Conservation (phyloP, 2,329 filamentous ascomycete genomes). For the Aureobasidium sp. region DNA sequence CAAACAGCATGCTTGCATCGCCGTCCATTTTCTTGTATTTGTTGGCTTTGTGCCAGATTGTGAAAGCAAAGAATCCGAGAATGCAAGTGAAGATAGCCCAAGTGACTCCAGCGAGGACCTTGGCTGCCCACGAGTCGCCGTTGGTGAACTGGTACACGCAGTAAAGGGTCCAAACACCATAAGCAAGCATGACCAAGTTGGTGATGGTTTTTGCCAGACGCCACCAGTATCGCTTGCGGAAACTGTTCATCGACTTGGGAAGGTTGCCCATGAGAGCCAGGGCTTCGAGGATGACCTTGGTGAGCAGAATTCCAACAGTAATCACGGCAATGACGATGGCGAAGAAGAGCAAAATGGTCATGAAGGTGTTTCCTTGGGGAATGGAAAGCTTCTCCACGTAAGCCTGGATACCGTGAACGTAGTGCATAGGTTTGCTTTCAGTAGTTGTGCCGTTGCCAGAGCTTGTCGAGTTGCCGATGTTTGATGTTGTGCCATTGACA, state of each 20-base stretch:
- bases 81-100: conserved; percentile 73
- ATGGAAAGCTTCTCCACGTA: conserved; percentile 80
- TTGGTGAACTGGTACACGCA: conserved; percentile 92
- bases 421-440: conserved; percentile 42
- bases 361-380: conserved; percentile 85
- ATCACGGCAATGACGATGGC: conserved; percentile 80
- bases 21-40: conserved; percentile 70
- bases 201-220: conserved; percentile 84
- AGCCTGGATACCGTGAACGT: conserved; percentile 69
- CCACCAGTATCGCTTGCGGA: conserved; percentile 95
- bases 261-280: conserved; percentile 90
- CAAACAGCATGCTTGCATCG: conserved; percentile 66
- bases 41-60: conserved; percentile 70
- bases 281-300: conserved; percentile 84
- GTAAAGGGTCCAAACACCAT: conserved; percentile 92
- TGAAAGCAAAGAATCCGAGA: conserved; percentile 75
- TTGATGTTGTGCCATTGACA: conserved; percentile 35
- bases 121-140: conserved; percentile 91
- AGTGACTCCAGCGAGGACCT: conserved; percentile 73
- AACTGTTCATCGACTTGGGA: conserved; percentile 69
- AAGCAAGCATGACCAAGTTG: conserved; percentile 81
- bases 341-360: conserved; percentile 86
- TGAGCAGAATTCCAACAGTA: conserved; percentile 74
- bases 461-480: conserved; percentile 12
- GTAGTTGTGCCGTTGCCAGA: conserved; percentile 17